A percentile compares a stretch with the other conserved stretches of the same genome.
Conservation (phyloP, 768 basidiomycete species). For the Podaxis sp. region DNA sequence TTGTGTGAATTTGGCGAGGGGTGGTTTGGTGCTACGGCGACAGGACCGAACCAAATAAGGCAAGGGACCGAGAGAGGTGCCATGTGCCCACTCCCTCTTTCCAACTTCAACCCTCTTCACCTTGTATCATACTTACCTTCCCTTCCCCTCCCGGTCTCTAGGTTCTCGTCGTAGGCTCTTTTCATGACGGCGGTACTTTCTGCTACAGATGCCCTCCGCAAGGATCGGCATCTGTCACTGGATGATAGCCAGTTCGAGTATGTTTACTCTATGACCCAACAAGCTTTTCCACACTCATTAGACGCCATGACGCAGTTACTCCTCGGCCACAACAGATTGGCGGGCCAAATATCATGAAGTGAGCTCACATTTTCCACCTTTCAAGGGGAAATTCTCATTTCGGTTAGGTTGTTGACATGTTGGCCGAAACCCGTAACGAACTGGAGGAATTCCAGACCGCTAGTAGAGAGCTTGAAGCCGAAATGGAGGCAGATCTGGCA, state of each 20-base stretch:
- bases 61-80: conserved; percentile 16
- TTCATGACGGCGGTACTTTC: conserved; percentile 67
- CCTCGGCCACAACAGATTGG: conserved; percentile 63
- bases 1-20: not conserved
- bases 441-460: conserved; percentile 85
- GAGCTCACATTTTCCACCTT: conserved; percentile 13
- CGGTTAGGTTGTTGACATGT: conserved; percentile 69
- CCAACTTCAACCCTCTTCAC: conserved; percentile 12
- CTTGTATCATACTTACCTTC: conserved; percentile 11
- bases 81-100: conserved; percentile 3
- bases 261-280: conserved; percentile 17
- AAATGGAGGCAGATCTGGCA: conserved; percentile 88
- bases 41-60: conserved; percentile 27
- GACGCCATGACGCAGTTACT: conserved; percentile 42
- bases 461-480: conserved; percentile 90
- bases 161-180: conserved; percentile 11
- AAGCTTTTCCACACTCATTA: conserved; percentile 18
- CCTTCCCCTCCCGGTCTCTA: conserved; percentile 10
- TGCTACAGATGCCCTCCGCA: conserved; percentile 54
- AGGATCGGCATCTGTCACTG: conserved; percentile 57
- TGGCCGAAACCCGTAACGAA: conserved; percentile 79
- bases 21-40: conserved; percentile 1
- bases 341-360: conserved; percentile 76
- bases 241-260: conserved; percentile 70
- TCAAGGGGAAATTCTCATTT: not conserved